Evolutionary conservation across 805 yeast genomes (phyloP), one percentile per base, ranked within the genome.

Genomic region (Lipomyces lipofer): DNA sequence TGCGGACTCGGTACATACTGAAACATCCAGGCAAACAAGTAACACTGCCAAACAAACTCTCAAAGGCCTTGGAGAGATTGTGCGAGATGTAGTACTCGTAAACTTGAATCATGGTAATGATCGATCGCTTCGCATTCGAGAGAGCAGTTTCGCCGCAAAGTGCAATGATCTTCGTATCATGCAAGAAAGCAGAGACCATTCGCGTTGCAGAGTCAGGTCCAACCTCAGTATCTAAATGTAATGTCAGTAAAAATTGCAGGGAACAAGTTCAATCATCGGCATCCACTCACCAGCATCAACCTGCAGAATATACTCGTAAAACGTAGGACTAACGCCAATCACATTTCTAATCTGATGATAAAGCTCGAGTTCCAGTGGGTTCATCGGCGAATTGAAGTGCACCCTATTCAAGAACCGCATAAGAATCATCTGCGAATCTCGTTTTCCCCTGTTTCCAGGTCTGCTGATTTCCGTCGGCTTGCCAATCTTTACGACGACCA

Each of bases 11-110:
- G 66, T 78, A 81, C 76, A 81, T 76, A 17, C 78, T 70, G 75
- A 81, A 81, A 72, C 86, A 81, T 25, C 86, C 86, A 0, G 86
- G 86, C 57, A 81, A 72, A 74, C 86, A 81, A 3, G 86, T 81
- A 28, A 81, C 85, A 56, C 81, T 77, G 38, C 85, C 85, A 60
- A 81, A 81, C 43, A 81, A 74, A 19, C 81, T 75, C 66, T 81
- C 86, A 64, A 81, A 81, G 0, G 85, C 85, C 67, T 81, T 81
- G 13, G 84, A 78, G 64, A 80, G 77, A 66, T 81, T 82, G 66
- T 81, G 85, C 27, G 85, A 80, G 62, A 81, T 80, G 65, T 79
- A 81, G 69, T 81, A 81, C 59, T 81, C 85, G 64, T 81, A 81
- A 42, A 81, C 85, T 67, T 81, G 85, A 62, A 81, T 79, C 66